Evolutionary conservation across 164 flowering plant species (phyloP), one percentile per base, ranked within the genome.

Genomic region (Platanus orientalis): DNA sequence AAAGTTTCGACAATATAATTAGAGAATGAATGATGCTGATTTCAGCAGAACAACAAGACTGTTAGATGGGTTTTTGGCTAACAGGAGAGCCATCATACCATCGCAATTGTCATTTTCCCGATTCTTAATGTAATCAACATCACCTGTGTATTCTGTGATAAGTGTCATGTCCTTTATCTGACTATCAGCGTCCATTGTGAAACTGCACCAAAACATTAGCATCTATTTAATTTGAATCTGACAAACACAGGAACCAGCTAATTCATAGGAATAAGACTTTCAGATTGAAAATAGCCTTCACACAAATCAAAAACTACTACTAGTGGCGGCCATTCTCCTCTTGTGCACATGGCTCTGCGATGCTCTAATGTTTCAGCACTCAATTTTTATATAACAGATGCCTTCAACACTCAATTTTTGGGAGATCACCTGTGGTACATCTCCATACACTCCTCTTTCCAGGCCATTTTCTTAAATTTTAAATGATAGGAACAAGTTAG

Each of bases 31-130:
- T 45, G 25, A 20, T 32, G 34, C 44, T 52, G 28, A 51, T 29
- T 42, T 53, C 59, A 50, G 57, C 71, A 45, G 6, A 60, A 64
- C 57, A 58, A 91, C 98, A 64, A 91, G 93, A 70, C 90, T 83
- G 50, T 79, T 50, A 1, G 79, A 78, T 40, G 86, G 83, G 71
- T 83, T 52, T 26, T 71, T 28, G 9, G 98, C 85, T 20, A 72
- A 80, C 59, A 93, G 71, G 48, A 93, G 80, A 25, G 97, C 89
- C 98, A 93, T 93, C 79, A 77, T 73, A 58, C 80, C 73, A 76
- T 93, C 98, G 20, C 96, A 86, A 69, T 85, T 96, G 65, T 90
- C 97, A 51, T 82, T 66, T 68, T 93, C 97, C 1, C 96, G 88
- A 17, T 90, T 89, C 55, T 72, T 75, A 60, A 93, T 71, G 73